Evolutionary conservation across 2,329 filamentous ascomycete species (phyloP).

Genomic region (Alternaria angustiovoidea): DNA sequence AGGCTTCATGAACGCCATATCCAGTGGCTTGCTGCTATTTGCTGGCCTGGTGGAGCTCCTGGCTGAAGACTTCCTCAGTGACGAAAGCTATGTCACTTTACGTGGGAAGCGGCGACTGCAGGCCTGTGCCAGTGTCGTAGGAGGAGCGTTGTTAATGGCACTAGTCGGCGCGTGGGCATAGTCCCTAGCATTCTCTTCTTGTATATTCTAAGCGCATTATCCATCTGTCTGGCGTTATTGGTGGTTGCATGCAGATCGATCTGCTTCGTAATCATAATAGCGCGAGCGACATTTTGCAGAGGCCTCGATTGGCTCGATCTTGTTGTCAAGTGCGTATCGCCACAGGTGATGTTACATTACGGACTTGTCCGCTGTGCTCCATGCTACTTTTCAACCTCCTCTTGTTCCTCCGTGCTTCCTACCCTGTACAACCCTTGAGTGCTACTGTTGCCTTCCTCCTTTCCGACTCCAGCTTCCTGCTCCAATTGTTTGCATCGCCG

Average conservation of each 20-base stretch:
- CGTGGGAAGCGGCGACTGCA: constrained; percentile 66
- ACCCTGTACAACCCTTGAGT: constrained; percentile 52
- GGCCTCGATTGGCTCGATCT: background rate
- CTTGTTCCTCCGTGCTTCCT: constrained; percentile 65
- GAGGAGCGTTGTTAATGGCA: constrained; percentile 69
- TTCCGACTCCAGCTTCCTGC: constrained; percentile 31
- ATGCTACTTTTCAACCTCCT: constrained; percentile 64
- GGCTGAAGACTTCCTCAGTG: constrained; percentile 65
- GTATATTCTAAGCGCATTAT: constrained; percentile 2
- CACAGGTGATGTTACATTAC: background rate
- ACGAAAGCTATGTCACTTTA: constrained; percentile 68
- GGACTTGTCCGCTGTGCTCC: background rate
- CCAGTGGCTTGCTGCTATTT: constrained; percentile 58
- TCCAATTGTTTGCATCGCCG: constrained; percentile 73
- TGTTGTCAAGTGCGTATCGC: background rate
- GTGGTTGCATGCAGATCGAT: constrained; percentile 11
- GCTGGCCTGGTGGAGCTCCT: constrained; percentile 60
- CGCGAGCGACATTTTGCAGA: constrained; percentile 3
- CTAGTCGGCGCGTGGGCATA: constrained; percentile 72
- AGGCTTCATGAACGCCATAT: constrained; percentile 61
- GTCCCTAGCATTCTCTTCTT: background rate
- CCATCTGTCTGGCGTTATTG: constrained; percentile 15
- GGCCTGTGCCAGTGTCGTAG: constrained; percentile 68
- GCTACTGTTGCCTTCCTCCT: constrained; percentile 25
- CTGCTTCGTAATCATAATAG: constrained; percentile 20